Percentiles rank a stretch among this genome's conserved stretches.
These are phyloP conservation scores for Tylopilus sp. DNA, from an alignment of 768 basidiomycete genomes.

Conservation along the genomic window DNA sequence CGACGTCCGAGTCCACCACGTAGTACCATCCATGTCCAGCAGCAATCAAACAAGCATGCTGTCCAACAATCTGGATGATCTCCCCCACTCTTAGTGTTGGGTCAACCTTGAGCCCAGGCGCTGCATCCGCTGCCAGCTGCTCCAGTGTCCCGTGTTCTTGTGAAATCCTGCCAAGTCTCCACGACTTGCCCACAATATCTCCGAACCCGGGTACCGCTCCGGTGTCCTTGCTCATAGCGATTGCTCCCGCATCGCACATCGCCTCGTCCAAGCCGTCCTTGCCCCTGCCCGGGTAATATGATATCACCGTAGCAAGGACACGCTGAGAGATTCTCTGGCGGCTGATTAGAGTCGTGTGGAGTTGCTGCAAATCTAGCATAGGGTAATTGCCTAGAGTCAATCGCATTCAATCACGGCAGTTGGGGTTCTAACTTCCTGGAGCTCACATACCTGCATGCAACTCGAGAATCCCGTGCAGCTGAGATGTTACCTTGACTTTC, in stretches of 20 bases:
- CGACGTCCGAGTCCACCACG: constrained; percentile 63
- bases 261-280: constrained; percentile 64
- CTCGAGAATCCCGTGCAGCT: constrained; percentile 63
- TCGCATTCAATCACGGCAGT: neutral
- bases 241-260: constrained; percentile 79
- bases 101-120: constrained; percentile 4
- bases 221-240: constrained; percentile 85
- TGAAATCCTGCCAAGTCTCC: constrained; percentile 62
- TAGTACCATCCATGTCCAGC: constrained; percentile 85
- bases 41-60: constrained; percentile 82
- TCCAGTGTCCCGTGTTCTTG: constrained; percentile 80
- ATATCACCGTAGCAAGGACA: constrained; percentile 71
- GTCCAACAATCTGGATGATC: constrained; percentile 69
- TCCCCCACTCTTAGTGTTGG: constrained; percentile 51
- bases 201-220: constrained; percentile 73
- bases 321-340: constrained; percentile 56
- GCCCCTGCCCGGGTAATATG: constrained; percentile 73
- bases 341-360: constrained; percentile 66
- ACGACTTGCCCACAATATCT: constrained; percentile 61
- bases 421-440: neutral
- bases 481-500: constrained; percentile 42
- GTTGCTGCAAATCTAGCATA: constrained; percentile 80
- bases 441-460: constrained; percentile 62
- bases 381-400: constrained; percentile 67
- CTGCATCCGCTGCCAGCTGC: constrained; percentile 25